phyloP scores from a whole-genome alignment of 768 basidiomycete genomes.

The Psilocybe sp. region DNA sequence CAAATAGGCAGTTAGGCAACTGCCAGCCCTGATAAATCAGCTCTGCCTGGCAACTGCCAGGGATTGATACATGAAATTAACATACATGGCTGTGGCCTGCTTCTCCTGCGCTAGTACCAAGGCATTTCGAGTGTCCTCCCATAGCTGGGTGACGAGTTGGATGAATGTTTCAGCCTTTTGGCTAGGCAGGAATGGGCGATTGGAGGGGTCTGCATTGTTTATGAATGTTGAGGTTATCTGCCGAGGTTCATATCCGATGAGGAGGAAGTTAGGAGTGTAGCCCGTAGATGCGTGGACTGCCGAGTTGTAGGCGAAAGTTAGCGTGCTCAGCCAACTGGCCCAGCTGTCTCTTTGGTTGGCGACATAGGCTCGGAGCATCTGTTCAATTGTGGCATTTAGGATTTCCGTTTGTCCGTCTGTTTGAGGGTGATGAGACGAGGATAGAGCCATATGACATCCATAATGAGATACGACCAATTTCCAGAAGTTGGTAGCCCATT shows the following conservation, averaged over 20 bases:
- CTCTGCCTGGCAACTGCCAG: too few species aligned
- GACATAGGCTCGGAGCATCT: slow-evolving; percentile 6
- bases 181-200: slow-evolving; percentile 4
- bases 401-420: slow-evolving; percentile 25
- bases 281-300: slow-evolving; percentile 2
- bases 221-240: not conserved
- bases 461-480: slow-evolving; percentile 14
- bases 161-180: slow-evolving; percentile 4
- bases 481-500: slow-evolving; percentile 25
- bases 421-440: slow-evolving; percentile 36
- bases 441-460: slow-evolving; percentile 17
- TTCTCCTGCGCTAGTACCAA: slow-evolving; percentile 2
- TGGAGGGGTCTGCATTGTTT: not conserved
- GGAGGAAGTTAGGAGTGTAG: slow-evolving; percentile 1
- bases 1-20: too few species aligned
- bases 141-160: not conserved
- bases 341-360: not conserved
- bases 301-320: slow-evolving; percentile 5
- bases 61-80: too few species aligned
- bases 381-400: not conserved
- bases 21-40: too few species aligned
- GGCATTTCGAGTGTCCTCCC: not conserved
- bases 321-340: not conserved
- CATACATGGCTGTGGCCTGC: slow-evolving; percentile 12
- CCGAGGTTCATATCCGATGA: slow-evolving; percentile 1